phyloP scores from a whole-genome alignment of 202 grass and related monocot genomes.

The Schoenoplectus tabernaemontani region DNA sequence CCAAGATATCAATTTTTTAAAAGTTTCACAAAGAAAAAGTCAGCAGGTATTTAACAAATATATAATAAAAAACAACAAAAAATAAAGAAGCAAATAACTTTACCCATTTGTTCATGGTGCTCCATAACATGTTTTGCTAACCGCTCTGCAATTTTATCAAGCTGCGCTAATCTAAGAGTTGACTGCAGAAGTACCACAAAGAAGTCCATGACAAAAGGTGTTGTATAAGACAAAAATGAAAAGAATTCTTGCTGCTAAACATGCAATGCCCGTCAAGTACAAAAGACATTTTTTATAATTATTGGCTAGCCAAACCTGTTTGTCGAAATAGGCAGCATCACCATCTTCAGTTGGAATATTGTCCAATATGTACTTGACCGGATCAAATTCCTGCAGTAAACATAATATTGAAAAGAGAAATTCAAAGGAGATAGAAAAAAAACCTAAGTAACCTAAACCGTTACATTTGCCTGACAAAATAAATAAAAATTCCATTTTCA shows the following conservation, averaged over 20 bases:
- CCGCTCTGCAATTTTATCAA: constrained; percentile 89
- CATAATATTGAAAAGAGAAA: not conserved
- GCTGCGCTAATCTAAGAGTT: constrained; percentile 79
- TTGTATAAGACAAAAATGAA: not conserved
- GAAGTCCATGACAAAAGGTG: not conserved
- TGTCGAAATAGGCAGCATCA: constrained; percentile 73
- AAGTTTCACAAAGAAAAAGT: too few relatives aligned
- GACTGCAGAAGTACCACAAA: constrained; percentile 48
- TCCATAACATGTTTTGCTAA: constrained; percentile 93
- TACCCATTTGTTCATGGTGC: constrained; percentile 98
- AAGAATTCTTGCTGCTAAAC: not conserved
- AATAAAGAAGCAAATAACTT: constrained; percentile 17
- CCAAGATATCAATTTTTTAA: constrained; percentile 12
- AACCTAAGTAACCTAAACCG: not conserved
- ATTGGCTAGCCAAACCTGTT: constrained; percentile 50
- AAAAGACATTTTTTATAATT: not conserved
- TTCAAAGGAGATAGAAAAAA: not conserved
- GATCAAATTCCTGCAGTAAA: constrained; percentile 76
- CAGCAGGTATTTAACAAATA: too few relatives aligned
- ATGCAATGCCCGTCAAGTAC: not conserved
- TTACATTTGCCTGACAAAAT: not conserved
- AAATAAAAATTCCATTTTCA: not conserved
- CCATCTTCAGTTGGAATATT: constrained; percentile 59
- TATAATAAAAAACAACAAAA: not conserved
- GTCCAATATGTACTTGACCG: constrained; percentile 72